Percentiles rank a stretch among this genome's conserved stretches.
phyloP scores from a whole-genome alignment of 2,329 filamentous ascomycete genomes.

The Davidsoniella australis region DNA sequence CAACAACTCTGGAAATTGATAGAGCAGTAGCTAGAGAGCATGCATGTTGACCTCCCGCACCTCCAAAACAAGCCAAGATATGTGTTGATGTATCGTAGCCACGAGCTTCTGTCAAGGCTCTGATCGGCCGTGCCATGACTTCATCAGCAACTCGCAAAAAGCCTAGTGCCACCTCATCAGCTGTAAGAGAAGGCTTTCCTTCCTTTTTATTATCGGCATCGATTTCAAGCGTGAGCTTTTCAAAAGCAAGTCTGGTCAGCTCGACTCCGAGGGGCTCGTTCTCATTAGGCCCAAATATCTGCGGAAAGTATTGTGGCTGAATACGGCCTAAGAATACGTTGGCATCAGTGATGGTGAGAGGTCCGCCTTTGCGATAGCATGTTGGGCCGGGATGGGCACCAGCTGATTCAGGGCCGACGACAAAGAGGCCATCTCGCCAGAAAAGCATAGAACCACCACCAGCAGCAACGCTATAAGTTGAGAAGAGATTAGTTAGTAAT shows the following conservation, averaged over 20 bases:
- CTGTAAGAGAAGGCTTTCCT: slow-evolving; percentile 50
- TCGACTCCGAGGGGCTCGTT: slow-evolving; percentile 61
- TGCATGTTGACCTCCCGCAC: slow-evolving; percentile 80
- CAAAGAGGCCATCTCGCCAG: slow-evolving; percentile 77
- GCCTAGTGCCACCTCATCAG: slow-evolving; percentile 76
- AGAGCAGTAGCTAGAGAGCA: slow-evolving; percentile 78
- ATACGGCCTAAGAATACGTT: slow-evolving; percentile 74
- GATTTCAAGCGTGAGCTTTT: slow-evolving; percentile 59
- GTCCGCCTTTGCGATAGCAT: slow-evolving; percentile 79
- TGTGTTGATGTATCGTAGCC: slow-evolving; percentile 84
- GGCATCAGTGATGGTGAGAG: slow-evolving; percentile 83
- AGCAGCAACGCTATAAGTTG: slow-evolving; percentile 46
- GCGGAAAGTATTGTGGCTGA: slow-evolving; percentile 81
- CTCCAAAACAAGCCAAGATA: slow-evolving; percentile 80
- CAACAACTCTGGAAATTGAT: slow-evolving; percentile 68
- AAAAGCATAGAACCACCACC: slow-evolving; percentile 74
- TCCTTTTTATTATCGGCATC: slow-evolving; percentile 39
- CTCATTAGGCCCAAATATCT: slow-evolving; percentile 85
- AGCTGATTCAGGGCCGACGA: slow-evolving; percentile 78
- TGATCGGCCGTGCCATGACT: slow-evolving; percentile 78
- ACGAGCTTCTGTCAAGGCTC: slow-evolving; percentile 80
- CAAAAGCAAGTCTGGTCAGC: slow-evolving; percentile 58
- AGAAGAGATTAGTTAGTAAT: neutral
- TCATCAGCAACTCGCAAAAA: slow-evolving; percentile 85
- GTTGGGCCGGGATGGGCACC: slow-evolving; percentile 79